These are phyloP conservation scores for Alectoria sarmentosa DNA, from an alignment of 495 filamentous ascomycete genomes.

Conservation along the genomic window DNA sequence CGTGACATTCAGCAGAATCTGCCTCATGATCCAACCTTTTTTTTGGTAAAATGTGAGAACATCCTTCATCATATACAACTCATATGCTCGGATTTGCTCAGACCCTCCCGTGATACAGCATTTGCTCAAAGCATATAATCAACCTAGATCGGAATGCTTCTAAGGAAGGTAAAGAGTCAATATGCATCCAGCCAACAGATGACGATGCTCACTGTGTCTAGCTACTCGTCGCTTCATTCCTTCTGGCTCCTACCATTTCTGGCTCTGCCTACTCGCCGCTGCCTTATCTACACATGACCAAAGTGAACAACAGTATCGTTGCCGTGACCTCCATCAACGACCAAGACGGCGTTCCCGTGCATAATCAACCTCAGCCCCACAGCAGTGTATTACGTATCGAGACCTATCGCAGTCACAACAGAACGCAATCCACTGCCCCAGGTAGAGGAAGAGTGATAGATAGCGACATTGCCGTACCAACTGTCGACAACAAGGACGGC, in stretches of 20 bases:
- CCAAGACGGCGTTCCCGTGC: not conserved
- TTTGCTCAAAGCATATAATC: not conserved
- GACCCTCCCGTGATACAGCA: not conserved
- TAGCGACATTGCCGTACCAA: not conserved
- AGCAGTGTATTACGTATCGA: not conserved
- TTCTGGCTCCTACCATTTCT: not conserved
- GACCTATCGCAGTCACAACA: not conserved
- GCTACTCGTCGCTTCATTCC: not conserved
- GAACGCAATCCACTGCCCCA: not conserved
- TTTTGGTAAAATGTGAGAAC: not conserved
- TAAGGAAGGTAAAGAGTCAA: constrained; percentile 4
- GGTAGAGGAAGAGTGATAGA: constrained; percentile 5
- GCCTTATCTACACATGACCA: not conserved
- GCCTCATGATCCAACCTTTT: not conserved
- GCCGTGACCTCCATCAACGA: not conserved
- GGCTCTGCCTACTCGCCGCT: not conserved
- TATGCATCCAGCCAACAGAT: not conserved
- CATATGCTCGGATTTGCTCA: not conserved
- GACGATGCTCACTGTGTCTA: constrained; percentile 2
- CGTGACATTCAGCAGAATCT: not conserved
- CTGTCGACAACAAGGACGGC: constrained; percentile 13
- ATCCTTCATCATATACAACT: not conserved
- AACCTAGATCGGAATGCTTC: not conserved
- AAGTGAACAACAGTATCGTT: not conserved
- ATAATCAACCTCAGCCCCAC: not conserved